Percentiles rank a stretch among this genome's conserved stretches.
These are phyloP conservation scores for Hygrocybe punicea DNA, from an alignment of 768 basidiomycete species.

Conservation along the genomic window DNA sequence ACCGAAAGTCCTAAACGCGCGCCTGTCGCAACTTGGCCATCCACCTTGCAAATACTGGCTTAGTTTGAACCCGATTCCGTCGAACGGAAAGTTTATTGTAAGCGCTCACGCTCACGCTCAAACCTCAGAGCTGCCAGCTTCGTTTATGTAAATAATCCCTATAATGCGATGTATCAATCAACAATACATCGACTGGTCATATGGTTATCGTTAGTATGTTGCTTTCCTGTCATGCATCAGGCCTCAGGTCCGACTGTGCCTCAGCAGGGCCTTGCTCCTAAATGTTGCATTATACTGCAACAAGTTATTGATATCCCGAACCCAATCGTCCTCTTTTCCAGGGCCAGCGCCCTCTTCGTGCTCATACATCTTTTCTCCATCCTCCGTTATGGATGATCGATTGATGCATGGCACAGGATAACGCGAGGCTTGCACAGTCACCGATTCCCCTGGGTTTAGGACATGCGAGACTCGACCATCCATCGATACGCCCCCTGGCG, in stretches of 20 bases:
- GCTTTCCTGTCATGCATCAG: no score
- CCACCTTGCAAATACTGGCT: no score
- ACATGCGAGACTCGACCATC: slow-evolving; percentile 85
- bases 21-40: no score
- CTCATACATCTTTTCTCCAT: slow-evolving; percentile 36
- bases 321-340: slow-evolving; percentile 91
- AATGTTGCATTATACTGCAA: slow-evolving; percentile 95
- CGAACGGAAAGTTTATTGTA: no score
- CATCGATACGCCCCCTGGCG: slow-evolving; percentile 88
- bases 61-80: no score
- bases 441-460: slow-evolving; percentile 80
- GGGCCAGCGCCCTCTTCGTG: slow-evolving; percentile 65
- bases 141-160: no score
- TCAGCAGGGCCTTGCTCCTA: slow-evolving; percentile 78
- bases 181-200: neutral
- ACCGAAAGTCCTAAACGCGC: no score
- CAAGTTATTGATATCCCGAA: slow-evolving; percentile 92
- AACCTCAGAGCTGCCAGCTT: no score
- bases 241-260: slow-evolving; percentile 63
- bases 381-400: slow-evolving; percentile 69
- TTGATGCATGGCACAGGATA: slow-evolving; percentile 94
- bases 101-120: no score
- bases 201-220: neutral
- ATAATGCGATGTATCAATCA: no score
- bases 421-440: slow-evolving; percentile 78